Evolutionary conservation across 2,329 filamentous ascomycete species (phyloP).

Genomic region (Diaporthe citriasiana): DNA sequence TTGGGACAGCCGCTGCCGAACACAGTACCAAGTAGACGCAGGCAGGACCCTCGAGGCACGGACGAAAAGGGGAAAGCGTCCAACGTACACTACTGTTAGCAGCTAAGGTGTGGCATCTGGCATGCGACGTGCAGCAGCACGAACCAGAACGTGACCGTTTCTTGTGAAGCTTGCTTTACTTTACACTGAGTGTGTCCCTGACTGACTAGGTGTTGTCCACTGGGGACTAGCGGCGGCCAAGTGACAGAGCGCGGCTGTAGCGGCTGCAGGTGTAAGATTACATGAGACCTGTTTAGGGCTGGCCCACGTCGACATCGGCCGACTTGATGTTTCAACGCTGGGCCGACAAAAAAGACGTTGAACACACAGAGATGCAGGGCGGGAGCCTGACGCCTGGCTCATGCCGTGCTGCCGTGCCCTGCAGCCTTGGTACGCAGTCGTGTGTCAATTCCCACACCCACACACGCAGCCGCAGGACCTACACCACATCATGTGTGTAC

Average conservation of each 20-base stretch:
- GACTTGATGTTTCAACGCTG: constrained; percentile 2
- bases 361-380: neutral
- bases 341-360: constrained; percentile 1
- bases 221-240: constrained; percentile 15
- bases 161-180: too few relatives aligned
- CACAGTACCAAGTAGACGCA: neutral
- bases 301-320: constrained; percentile 11
- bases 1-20: constrained; percentile 10
- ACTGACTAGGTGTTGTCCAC: neutral
- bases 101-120: neutral
- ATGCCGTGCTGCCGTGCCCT: neutral
- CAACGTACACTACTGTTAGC: too few relatives aligned
- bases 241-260: constrained; percentile 13
- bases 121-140: neutral
- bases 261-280: constrained; percentile 30
- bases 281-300: constrained; percentile 30
- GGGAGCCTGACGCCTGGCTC: neutral
- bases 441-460: too few relatives aligned
- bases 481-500: too few relatives aligned
- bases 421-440: too few relatives aligned
- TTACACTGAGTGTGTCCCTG: too few relatives aligned
- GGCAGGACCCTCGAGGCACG: neutral
- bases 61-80: constrained; percentile 4
- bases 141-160: too few relatives aligned
- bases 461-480: neutral